Evolutionary conservation across 805 yeast genomes (phyloP).

Genomic region (Candida ovalis): DNA sequence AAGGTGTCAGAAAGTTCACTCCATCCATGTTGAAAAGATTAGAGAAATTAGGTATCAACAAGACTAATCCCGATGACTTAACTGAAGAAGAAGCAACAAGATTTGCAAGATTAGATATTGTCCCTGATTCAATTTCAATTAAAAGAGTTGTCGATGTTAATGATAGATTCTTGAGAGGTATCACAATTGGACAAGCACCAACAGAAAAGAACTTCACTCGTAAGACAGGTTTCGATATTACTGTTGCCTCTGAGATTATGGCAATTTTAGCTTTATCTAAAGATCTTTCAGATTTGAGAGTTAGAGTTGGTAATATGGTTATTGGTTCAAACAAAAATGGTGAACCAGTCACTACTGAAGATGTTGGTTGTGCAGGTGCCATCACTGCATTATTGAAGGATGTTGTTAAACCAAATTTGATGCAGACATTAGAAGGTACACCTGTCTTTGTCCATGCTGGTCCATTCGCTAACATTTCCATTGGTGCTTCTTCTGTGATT

Average conservation of each 20-base stretch:
- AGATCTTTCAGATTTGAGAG: slow-evolving; percentile 68
- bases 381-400: slow-evolving; percentile 77
- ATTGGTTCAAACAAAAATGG: slow-evolving; percentile 63
- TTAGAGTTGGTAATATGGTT: slow-evolving; percentile 71
- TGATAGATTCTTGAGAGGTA: slow-evolving; percentile 74
- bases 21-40: slow-evolving; percentile 65
- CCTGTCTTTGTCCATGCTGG: slow-evolving; percentile 88
- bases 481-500: slow-evolving; percentile 80
- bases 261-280: slow-evolving; percentile 75
- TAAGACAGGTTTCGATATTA: slow-evolving; percentile 75
- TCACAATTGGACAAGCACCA: slow-evolving; percentile 77
- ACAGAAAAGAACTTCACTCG: slow-evolving; percentile 74
- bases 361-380: slow-evolving; percentile 84
- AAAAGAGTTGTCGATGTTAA: slow-evolving; percentile 84
- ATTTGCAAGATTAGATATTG: slow-evolving; percentile 70
- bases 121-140: slow-evolving; percentile 77
- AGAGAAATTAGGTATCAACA: slow-evolving; percentile 61
- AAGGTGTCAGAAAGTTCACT: slow-evolving; percentile 66
- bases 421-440: slow-evolving; percentile 87
- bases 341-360: slow-evolving; percentile 78
- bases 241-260: slow-evolving; percentile 85
- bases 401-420: slow-evolving; percentile 78
- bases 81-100: slow-evolving; percentile 61
- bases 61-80: slow-evolving; percentile 68
- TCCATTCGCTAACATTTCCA: slow-evolving; percentile 83